Evolutionary conservation across 306 rosid genomes (phyloP).

Genomic region (Geum urbanum): DNA sequence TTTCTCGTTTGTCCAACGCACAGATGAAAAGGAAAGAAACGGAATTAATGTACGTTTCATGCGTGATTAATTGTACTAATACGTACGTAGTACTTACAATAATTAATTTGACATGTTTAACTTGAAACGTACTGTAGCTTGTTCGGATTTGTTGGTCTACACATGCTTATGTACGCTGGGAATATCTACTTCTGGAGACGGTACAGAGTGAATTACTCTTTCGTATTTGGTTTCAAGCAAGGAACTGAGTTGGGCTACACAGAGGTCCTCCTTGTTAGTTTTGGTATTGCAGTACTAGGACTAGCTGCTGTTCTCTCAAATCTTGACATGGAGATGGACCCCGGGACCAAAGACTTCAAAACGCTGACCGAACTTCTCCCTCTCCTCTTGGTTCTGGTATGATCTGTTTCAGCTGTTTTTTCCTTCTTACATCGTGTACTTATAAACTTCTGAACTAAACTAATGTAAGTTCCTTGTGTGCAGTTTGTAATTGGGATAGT

Average conservation of each 20-base stretch:
- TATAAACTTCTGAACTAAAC: constrained; percentile 1
- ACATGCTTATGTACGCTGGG: constrained; percentile 64
- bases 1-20: not conserved
- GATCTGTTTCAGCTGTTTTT: constrained; percentile 14
- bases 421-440: not conserved
- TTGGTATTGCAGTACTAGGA: constrained; percentile 44
- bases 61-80: too few relatives aligned
- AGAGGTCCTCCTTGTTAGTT: constrained; percentile 46
- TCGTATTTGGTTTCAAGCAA: constrained; percentile 79
- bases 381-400: constrained; percentile 48
- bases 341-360: constrained; percentile 39
- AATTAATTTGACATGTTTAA: constrained; percentile 9
- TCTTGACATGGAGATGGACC: constrained; percentile 74
- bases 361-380: constrained; percentile 60
- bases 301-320: constrained; percentile 55
- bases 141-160: constrained; percentile 58
- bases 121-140: constrained; percentile 45
- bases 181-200: constrained; percentile 54
- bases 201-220: constrained; percentile 56
- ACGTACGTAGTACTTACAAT: too few relatives aligned
- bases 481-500: constrained; percentile 37
- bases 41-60: too few relatives aligned
- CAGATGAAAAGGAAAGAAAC: too few relatives aligned
- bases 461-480: constrained; percentile 6
- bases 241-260: constrained; percentile 50